Evolutionary conservation across 1,284 basidiomycete genomes (phyloP).

Genomic region (Pascua guehoae): DNA sequence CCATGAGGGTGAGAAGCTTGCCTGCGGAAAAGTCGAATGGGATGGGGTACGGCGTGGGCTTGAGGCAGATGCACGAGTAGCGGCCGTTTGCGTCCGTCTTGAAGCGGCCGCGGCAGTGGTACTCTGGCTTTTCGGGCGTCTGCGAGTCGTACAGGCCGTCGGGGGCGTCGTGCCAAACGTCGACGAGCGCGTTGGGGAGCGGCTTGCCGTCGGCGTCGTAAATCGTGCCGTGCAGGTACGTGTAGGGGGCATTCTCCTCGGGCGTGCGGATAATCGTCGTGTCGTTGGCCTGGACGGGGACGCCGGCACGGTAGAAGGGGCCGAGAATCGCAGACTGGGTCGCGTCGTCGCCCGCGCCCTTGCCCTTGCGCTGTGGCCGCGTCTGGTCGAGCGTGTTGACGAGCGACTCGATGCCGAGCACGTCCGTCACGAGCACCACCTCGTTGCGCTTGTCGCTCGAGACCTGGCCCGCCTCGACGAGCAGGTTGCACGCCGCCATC

Average conservation of each 20-base stretch:
- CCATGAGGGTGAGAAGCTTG: constrained; percentile 41
- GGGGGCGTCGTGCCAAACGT: constrained; percentile 47
- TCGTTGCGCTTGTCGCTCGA: constrained; percentile 47
- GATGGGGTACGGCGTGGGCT: constrained; percentile 48
- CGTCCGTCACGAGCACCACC: constrained; percentile 47
- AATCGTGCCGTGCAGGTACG: constrained; percentile 38
- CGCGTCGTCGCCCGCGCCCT: constrained; percentile 5
- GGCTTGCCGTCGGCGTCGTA: constrained; percentile 41
- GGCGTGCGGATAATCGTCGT: constrained; percentile 33
- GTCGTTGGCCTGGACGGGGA: constrained; percentile 38
- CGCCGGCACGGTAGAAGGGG: constrained; percentile 28
- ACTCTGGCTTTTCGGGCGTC: constrained; percentile 43
- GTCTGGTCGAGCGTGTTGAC: constrained; percentile 25
- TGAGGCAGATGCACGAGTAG: constrained; percentile 39
- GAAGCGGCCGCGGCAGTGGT: constrained; percentile 41
- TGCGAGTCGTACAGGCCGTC: constrained; percentile 50
- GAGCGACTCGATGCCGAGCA: constrained; percentile 47
- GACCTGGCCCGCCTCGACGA: constrained; percentile 45
- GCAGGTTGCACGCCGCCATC: constrained; percentile 43
- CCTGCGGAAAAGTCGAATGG: constrained; percentile 47
- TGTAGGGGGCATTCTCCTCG: constrained; percentile 34
- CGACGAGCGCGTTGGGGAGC: constrained; percentile 39
- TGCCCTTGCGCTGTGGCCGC: constrained; percentile 15
- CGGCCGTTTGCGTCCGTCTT: constrained; percentile 40
- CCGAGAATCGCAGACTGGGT: constrained; percentile 46